Conservation (phyloP, 805 yeast species). For the Saccharomycopsis selenospora region DNA sequence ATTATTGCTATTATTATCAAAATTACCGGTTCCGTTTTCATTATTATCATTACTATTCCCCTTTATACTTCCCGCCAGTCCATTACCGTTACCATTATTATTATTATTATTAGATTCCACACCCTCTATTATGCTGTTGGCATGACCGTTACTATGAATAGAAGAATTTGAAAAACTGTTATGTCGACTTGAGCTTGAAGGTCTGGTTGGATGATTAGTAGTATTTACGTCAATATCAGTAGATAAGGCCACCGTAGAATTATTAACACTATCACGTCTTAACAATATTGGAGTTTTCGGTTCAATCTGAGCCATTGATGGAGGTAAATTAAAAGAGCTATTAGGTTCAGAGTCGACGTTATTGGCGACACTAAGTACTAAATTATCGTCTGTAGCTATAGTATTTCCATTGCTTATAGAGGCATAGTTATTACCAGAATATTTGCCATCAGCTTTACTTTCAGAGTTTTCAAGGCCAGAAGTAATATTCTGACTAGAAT, state of each 20-base stretch:
- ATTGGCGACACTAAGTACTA: constrained; percentile 15
- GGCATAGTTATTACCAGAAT: constrained; percentile 2
- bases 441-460: constrained; percentile 1
- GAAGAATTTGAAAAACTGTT: constrained; percentile 10
- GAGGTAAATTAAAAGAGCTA: constrained; percentile 36
- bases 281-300: constrained; percentile 71
- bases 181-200: constrained; percentile 14
- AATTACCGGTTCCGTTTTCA: background rate
- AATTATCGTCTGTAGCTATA: constrained; percentile 15
- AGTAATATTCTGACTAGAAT: constrained; percentile 21
- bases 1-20: background rate
- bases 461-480: background rate
- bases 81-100: background rate
- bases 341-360: constrained; percentile 20
- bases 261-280: constrained; percentile 42
- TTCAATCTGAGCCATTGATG: constrained; percentile 60
- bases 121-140: background rate
- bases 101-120: background rate
- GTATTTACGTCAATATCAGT: constrained; percentile 28
- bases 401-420: too few species aligned
- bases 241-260: constrained; percentile 20
- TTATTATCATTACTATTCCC: background rate
- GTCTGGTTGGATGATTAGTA: constrained; percentile 26
- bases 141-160: background rate
- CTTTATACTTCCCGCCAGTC: background rate